Conservation (phyloP, 73 alveolate species). For the Breviolum minutum region DNA sequence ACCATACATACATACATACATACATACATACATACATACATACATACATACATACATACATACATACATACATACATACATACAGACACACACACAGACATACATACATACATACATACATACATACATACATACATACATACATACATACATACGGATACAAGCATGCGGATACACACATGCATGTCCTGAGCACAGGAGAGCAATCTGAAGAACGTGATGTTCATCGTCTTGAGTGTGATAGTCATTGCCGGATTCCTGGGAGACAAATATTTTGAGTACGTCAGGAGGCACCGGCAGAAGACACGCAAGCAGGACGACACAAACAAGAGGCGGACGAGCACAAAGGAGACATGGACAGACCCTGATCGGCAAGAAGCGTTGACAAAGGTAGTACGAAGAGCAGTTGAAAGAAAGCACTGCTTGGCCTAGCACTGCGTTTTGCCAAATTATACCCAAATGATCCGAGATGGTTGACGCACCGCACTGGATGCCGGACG, state of each 20-base stretch:
- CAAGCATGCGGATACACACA: no score
- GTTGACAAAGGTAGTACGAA: neutral
- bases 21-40: neutral
- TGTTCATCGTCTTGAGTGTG: conserved; percentile 44
- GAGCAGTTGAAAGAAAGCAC: neutral
- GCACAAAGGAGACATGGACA: neutral
- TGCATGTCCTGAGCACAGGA: conserved; percentile 1
- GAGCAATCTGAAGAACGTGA: conserved; percentile 49
- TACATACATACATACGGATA: no score
- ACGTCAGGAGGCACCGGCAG: conserved; percentile 1
- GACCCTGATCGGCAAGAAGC: conserved; percentile 14
- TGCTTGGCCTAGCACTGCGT: no score
- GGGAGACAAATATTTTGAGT: conserved; percentile 41
- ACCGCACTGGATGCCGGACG: no score
- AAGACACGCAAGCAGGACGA: neutral
- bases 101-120: neutral
- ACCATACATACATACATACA: neutral
- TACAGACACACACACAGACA: neutral
- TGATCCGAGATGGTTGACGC: no score
- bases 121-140: neutral
- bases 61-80: no score
- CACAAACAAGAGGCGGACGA: neutral
- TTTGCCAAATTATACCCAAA: no score
- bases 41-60: no score
- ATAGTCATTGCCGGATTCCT: conserved; percentile 62